Percentiles rank a stretch among this genome's conserved stretches.
Evolutionary conservation across 2,329 filamentous ascomycete species (phyloP).

Genomic region (Aureobasidium sp.): DNA sequence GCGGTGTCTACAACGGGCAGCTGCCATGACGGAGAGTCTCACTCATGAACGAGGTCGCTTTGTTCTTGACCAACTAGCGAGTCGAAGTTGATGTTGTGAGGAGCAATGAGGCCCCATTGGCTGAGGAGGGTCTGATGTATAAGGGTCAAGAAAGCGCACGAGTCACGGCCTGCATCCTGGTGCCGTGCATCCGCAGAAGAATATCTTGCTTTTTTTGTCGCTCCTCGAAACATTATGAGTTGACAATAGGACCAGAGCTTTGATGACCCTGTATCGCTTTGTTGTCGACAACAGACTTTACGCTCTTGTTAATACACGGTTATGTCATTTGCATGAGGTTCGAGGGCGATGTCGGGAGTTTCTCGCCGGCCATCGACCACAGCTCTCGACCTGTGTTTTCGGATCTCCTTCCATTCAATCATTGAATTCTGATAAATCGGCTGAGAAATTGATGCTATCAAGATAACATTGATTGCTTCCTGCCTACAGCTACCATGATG

Average conservation of each 20-base stretch:
- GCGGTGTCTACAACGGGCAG: neutral
- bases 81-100: neutral
- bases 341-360: neutral
- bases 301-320: neutral
- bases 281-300: neutral
- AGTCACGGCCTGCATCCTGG: neutral
- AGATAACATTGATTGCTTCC: neutral
- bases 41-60: neutral
- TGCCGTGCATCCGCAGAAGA: neutral
- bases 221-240: neutral
- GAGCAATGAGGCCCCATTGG: neutral
- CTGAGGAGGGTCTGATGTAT: neutral
- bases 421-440: too few relatives aligned
- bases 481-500: neutral
- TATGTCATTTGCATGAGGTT: neutral
- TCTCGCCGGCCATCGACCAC: neutral
- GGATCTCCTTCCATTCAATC: neutral
- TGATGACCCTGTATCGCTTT: neutral
- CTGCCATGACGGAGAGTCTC: neutral
- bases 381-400: neutral
- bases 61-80: too few relatives aligned
- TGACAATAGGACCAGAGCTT: neutral
- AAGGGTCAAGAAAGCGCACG: neutral
- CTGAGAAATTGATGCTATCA: too few relatives aligned
- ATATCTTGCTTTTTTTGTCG: neutral